Percentiles rank a stretch among this genome's conserved stretches.
phyloP scores from a whole-genome alignment of 306 rosid genomes.

The Elaeagnus macrophylla region DNA sequence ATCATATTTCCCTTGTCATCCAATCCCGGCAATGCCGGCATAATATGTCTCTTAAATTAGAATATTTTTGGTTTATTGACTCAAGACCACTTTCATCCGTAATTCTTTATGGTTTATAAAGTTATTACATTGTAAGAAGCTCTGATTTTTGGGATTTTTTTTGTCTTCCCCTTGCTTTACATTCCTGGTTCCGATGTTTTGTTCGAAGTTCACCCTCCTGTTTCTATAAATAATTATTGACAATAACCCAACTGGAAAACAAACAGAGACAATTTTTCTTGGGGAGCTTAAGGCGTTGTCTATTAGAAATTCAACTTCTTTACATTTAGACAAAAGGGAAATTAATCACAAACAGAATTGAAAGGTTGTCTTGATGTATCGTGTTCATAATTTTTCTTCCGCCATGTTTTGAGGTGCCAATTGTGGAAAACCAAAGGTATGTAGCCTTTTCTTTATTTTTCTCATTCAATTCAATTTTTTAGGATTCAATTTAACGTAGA shows the following conservation, averaged over 20 bases:
- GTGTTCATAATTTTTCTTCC: constrained; percentile 16
- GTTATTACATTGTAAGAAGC: neutral
- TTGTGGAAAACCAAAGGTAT: constrained; percentile 12
- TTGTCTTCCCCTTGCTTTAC: too few species aligned
- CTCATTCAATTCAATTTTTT: constrained; percentile 22
- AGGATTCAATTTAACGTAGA: constrained; percentile 25
- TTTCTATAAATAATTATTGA: neutral
- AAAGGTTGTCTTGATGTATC: constrained; percentile 12
- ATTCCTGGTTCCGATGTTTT: neutral
- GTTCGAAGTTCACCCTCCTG: neutral
- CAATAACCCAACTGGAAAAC: constrained; percentile 17
- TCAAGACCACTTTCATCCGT: constrained; percentile 18
- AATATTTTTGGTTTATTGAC: constrained; percentile 8
- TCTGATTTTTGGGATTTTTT: neutral
- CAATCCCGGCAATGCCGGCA: too few species aligned
- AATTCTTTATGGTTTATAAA: neutral
- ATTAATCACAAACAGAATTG: constrained; percentile 18
- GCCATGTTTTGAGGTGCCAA: constrained; percentile 23
- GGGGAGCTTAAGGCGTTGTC: neutral
- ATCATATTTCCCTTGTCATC: too few species aligned
- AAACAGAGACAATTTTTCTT: neutral
- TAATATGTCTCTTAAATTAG: constrained; percentile 20
- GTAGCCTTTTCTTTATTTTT: constrained; percentile 1
- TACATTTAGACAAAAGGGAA: constrained; percentile 13
- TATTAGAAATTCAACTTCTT: constrained; percentile 19